Evolutionary conservation across 2,329 filamentous ascomycete genomes (phyloP).

Genomic region (Claviceps pusilla): DNA sequence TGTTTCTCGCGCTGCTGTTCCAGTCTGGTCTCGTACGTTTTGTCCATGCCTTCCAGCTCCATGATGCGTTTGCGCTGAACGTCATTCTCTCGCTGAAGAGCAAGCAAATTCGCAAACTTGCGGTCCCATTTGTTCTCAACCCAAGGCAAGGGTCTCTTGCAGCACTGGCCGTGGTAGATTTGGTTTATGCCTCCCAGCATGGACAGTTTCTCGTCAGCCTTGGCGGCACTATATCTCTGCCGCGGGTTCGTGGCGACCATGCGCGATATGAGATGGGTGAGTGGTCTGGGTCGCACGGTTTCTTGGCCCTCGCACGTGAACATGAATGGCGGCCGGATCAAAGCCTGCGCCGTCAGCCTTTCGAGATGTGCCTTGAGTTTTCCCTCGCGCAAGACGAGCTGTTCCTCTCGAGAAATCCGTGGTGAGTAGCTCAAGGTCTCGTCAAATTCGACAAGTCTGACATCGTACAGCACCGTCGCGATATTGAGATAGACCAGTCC

Average conservation of each 20-base stretch:
- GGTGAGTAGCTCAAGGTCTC: slow-evolving; percentile 18
- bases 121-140: slow-evolving; percentile 23
- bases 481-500: slow-evolving; percentile 31
- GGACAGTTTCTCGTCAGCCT: slow-evolving; percentile 26
- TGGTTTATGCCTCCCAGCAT: slow-evolving; percentile 32
- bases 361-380: slow-evolving; percentile 21
- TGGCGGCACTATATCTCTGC: slow-evolving; percentile 19
- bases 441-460: slow-evolving; percentile 24
- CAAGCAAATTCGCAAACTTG: slow-evolving; percentile 14
- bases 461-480: slow-evolving; percentile 28
- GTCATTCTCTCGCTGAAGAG: slow-evolving; percentile 19
- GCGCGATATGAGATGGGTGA: slow-evolving; percentile 21
- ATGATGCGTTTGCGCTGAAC: slow-evolving; percentile 19
- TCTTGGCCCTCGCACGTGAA: slow-evolving; percentile 22
- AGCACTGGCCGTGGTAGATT: slow-evolving; percentile 31
- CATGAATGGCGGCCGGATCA: slow-evolving; percentile 21
- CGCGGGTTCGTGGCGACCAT: slow-evolving; percentile 22
- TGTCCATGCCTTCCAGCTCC: slow-evolving; percentile 23
- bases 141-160: slow-evolving; percentile 24
- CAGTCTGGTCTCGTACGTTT: slow-evolving; percentile 24
- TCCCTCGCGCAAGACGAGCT: slow-evolving; percentile 17
- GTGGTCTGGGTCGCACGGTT: slow-evolving; percentile 26
- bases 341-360: slow-evolving; percentile 19
- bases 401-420: slow-evolving; percentile 16
- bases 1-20: slow-evolving; percentile 21